A percentile compares a stretch with the other conserved stretches of the same genome.
Evolutionary conservation across 208 protist genomes (phyloP).

Genomic region (Trypanosoma melophagium): DNA sequence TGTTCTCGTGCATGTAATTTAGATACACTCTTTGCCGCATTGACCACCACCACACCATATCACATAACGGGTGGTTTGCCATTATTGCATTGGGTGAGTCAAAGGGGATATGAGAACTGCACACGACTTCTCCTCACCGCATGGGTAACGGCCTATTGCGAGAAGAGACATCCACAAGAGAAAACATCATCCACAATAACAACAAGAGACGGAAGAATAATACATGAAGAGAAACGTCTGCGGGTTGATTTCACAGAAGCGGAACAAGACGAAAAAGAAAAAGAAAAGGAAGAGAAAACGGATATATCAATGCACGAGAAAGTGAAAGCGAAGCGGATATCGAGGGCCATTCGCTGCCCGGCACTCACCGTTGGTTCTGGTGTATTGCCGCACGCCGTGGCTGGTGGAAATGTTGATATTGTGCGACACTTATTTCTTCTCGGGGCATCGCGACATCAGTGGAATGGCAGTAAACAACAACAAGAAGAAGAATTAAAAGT

Average conservation of each 20-base stretch:
- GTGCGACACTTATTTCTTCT: slow-evolving; percentile 24
- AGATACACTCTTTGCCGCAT: not conserved
- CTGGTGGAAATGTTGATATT: slow-evolving; percentile 5
- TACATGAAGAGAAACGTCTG: slow-evolving; percentile 9
- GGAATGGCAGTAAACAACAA: not conserved
- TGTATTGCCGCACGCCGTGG: slow-evolving; percentile 1
- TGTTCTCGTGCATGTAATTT: not conserved
- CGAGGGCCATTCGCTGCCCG: slow-evolving; percentile 18
- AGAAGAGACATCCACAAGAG: not conserved
- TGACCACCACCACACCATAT: slow-evolving; percentile 16
- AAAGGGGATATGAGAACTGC: slow-evolving; percentile 2
- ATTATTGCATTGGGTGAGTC: slow-evolving; percentile 20
- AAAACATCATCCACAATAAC: not conserved
- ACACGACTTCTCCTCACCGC: slow-evolving; percentile 12
- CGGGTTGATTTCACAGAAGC: slow-evolving; percentile 4
- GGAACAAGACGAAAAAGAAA: not conserved
- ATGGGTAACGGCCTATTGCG: slow-evolving; percentile 3
- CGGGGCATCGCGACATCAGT: slow-evolving; percentile 19
- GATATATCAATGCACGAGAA: not conserved
- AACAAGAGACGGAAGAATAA: not conserved
- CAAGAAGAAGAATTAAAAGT: not conserved
- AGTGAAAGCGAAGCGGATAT: not conserved
- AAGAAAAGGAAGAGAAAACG: not conserved
- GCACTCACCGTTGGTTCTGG: not conserved
- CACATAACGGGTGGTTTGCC: not conserved